Percentiles rank a stretch among this genome's conserved stretches.
phyloP scores from a whole-genome alignment of 2,329 filamentous ascomycete genomes.

The Hysterium pulicare region DNA sequence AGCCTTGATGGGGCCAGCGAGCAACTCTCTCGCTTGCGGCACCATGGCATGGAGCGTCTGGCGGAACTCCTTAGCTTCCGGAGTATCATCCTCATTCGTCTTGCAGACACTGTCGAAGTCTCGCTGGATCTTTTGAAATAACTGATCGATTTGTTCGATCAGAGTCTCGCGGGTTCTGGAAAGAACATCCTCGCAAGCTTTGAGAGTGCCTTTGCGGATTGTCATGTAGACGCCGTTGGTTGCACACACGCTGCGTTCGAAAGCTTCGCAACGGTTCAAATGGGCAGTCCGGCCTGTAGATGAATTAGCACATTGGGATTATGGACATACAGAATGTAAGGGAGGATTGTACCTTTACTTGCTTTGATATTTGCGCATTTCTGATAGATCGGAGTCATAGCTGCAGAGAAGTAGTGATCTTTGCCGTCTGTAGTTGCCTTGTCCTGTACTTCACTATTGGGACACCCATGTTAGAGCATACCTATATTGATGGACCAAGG shows the following conservation, averaged over 20 bases:
- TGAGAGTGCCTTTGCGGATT: neutral
- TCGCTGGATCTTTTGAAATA: slow-evolving; percentile 5
- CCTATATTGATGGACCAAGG: neutral
- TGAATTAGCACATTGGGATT: neutral
- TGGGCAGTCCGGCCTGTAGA: slow-evolving; percentile 7
- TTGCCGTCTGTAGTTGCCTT: neutral
- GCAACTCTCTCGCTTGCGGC: slow-evolving; percentile 1
- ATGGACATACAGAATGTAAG: neutral
- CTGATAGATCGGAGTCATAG: slow-evolving; percentile 14
- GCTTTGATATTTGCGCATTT: neutral
- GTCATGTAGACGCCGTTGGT: slow-evolving; percentile 4
- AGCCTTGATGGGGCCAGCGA: neutral
- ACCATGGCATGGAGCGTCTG: slow-evolving; percentile 4
- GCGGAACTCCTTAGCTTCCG: slow-evolving; percentile 5
- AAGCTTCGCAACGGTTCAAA: slow-evolving; percentile 5
- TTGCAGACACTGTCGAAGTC: slow-evolving; percentile 7
- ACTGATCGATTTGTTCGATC: neutral
- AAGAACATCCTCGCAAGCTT: neutral
- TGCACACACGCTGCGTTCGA: slow-evolving; percentile 4
- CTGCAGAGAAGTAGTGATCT: slow-evolving; percentile 11
- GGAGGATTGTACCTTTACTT: neutral
- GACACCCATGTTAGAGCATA: neutral
- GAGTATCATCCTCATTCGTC: slow-evolving; percentile 8
- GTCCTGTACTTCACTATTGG: neutral
- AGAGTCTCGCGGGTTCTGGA: neutral